Evolutionary conservation across 2,329 filamentous ascomycete species (phyloP).

Genomic region (Penicillium palitans): DNA sequence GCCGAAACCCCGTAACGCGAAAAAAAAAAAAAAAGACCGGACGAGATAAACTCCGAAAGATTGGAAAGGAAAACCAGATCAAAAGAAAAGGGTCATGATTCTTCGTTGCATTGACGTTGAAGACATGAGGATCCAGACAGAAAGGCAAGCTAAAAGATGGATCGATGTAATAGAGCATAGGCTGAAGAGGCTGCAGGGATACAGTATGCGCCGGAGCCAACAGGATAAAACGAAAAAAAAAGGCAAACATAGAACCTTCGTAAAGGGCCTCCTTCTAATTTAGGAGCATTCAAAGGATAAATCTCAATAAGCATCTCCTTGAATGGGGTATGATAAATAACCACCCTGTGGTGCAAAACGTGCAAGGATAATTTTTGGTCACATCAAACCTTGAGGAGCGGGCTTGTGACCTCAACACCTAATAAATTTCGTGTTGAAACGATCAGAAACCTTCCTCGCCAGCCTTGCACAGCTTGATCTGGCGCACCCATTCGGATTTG

Average conservation of each 20-base stretch:
- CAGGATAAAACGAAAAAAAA: constrained; percentile 3
- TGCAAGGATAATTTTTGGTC: neutral
- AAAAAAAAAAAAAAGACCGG: constrained; percentile 11
- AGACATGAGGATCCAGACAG: constrained; percentile 30
- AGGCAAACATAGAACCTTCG: constrained; percentile 2
- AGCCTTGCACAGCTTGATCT: constrained; percentile 95
- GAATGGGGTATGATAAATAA: constrained; percentile 20
- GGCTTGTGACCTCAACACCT: constrained; percentile 3
- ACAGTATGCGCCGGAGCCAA: constrained; percentile 20
- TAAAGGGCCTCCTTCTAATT: constrained; percentile 21
- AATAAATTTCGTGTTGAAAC: neutral
- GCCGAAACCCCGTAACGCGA: constrained; percentile 3
- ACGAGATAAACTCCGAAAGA: constrained; percentile 11
- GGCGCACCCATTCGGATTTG: constrained; percentile 97
- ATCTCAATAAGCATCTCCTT: constrained; percentile 8
- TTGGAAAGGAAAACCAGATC: constrained; percentile 13
- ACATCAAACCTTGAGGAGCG: neutral
- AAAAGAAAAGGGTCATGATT: constrained; percentile 36
- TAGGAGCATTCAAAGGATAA: constrained; percentile 22
- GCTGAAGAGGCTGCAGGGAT: constrained; percentile 17
- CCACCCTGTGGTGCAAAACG: constrained; percentile 18
- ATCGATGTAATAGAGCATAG: constrained; percentile 12
- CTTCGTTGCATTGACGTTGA: constrained; percentile 42
- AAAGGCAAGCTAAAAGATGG: constrained; percentile 29
- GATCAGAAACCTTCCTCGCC: constrained; percentile 85